Base-by-base conservation (phyloP, 495 filamentous ascomycete genomes). In the Xylaria palmicola region DNA sequence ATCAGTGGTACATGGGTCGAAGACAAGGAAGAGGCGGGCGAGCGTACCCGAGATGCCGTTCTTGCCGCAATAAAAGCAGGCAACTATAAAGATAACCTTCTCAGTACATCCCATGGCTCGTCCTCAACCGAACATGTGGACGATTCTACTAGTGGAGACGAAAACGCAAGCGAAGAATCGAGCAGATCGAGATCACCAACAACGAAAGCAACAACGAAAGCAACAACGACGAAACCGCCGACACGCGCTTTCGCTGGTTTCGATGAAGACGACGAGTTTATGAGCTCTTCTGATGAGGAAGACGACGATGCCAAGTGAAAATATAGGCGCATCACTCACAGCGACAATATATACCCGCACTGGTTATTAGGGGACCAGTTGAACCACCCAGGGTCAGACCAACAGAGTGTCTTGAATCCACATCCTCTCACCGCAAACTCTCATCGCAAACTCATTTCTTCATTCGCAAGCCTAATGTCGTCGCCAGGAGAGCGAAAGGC, bases 1-100 rank as follows among this genome's bases (percentile, higher is more conserved):
- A 71, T 96, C 24, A 91, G 94, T 75, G 91, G 89, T 6, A 89
- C 93, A 74, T 98, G 94, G 93, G 84, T 96, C 44, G 93, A 97
- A 69, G 88, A 90, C 54, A 94, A 91, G 71, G 92, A 95, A 66
- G 92, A 93, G 71, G 86, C 84, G 53, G 86, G 84, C 59, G 90
- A 93, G 75, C 85, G 90, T 72, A 91, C 90, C 1, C 80, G 92
- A 44, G 90, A 94, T 65, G 95, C 92, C 2, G 92, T 97, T 32
- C 63, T 89, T 51, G 81, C 80, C 55, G 90, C 88, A 6, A 87
- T 97, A 81, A 89, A 86, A 76, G 78, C 85, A 20, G 84, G 87
- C 61, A 83, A 74, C 70, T 80, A 75, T 63, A 80, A 77, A 58
- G 81, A 84, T 65, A 83, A 83, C 47, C 52, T 79, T 63, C 59